Conservation (phyloP, 2,329 filamentous ascomycete species). For the Uncinocarpus reesii region DNA sequence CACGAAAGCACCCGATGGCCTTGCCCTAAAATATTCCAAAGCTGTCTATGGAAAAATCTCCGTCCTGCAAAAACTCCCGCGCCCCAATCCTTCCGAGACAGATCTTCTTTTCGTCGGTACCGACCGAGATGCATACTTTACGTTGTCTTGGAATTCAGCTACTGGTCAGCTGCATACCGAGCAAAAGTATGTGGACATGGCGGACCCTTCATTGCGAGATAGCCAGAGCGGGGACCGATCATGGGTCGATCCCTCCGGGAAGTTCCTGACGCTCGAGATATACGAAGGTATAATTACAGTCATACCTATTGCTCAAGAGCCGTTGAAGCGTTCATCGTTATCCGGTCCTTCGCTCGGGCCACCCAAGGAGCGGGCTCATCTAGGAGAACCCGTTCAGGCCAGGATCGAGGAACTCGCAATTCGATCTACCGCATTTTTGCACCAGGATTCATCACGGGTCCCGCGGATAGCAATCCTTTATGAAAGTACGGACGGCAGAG, state of each 20-base stretch:
- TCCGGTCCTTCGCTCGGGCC: conserved; percentile 21
- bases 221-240: conserved; percentile 75
- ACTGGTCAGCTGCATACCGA: conserved; percentile 45
- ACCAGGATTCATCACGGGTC: conserved; percentile 42
- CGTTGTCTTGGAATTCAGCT: conserved; percentile 65
- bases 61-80: conserved; percentile 66
- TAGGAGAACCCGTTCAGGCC: conserved; percentile 52
- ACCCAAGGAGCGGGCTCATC: conserved; percentile 37
- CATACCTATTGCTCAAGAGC: conserved; percentile 45
- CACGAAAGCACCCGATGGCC: conserved; percentile 49
- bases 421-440: conserved; percentile 55
- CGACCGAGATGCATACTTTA: conserved; percentile 83
- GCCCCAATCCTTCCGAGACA: conserved; percentile 51
- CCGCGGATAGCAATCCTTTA: conserved; percentile 57
- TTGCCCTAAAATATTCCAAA: conserved; percentile 57
- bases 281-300: conserved; percentile 59
- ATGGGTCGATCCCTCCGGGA: conserved; percentile 68
- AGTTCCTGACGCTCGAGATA: conserved; percentile 56
- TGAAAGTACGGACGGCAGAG: conserved; percentile 50
- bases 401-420: conserved; percentile 59
- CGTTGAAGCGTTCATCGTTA: conserved; percentile 24
- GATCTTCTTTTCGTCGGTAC: conserved; percentile 91
- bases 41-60: conserved; percentile 76
- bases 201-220: conserved; percentile 55
- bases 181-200: conserved; percentile 50